Evolutionary conservation across 805 yeast genomes (phyloP).

Genomic region (Brettanomyces naardenensis): DNA sequence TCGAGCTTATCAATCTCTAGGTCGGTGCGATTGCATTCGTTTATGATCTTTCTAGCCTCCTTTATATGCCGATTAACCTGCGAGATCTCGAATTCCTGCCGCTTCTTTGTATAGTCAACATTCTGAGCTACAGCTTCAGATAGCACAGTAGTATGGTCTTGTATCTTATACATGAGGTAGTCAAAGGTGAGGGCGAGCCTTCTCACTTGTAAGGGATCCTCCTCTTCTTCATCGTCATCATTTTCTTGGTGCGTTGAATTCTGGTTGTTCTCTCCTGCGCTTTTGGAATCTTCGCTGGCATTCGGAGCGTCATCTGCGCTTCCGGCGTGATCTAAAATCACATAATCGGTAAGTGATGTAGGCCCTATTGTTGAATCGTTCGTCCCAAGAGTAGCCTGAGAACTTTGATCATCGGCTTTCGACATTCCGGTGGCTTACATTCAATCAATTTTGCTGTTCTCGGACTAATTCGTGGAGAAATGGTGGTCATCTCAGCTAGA

Average conservation of each 20-base stretch:
- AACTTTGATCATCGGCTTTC: conserved; percentile 4
- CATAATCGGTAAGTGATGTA: not conserved
- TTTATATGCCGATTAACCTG: conserved; percentile 14
- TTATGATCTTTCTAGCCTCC: conserved; percentile 12
- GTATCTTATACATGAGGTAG: conserved; percentile 54
- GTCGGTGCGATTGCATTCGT: conserved; percentile 19
- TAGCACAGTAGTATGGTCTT: conserved; percentile 42
- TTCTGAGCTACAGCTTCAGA: conserved; percentile 22
- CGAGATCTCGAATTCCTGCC: conserved; percentile 17
- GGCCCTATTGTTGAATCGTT: not conserved
- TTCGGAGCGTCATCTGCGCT: not conserved
- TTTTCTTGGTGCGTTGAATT: not conserved
- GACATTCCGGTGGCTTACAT: too few relatives aligned
- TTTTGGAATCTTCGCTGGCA: conserved; percentile 4
- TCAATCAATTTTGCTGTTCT: too few relatives aligned
- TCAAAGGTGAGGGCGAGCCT: conserved; percentile 56
- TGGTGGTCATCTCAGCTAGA: too few relatives aligned
- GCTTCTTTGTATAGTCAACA: conserved; percentile 17
- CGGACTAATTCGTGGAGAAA: too few relatives aligned
- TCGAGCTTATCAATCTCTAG: conserved; percentile 27
- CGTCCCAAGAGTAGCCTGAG: conserved; percentile 4
- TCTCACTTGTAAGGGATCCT: conserved; percentile 59
- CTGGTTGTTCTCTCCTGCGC: not conserved
- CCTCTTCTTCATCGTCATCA: conserved; percentile 21
- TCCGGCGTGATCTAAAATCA: not conserved